Evolutionary conservation across 352 stramenopile species (phyloP).

Genomic region (Phytophthora citricola): DNA sequence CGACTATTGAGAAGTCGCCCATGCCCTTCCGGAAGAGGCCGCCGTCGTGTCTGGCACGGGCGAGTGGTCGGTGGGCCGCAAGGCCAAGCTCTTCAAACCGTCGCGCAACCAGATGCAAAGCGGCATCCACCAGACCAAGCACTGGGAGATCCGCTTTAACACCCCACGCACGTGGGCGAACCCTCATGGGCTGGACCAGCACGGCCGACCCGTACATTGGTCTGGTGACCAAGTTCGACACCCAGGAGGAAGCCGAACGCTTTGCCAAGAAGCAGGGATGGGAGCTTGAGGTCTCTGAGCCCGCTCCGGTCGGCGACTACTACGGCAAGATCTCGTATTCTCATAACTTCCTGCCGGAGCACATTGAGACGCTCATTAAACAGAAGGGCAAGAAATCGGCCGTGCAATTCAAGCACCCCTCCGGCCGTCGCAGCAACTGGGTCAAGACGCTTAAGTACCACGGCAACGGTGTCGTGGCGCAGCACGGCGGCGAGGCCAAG

Average conservation of each 20-base stretch:
- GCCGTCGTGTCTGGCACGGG: constrained; percentile 70
- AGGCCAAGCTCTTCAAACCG: constrained; percentile 78
- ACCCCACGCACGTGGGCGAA: constrained; percentile 89
- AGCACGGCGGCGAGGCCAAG: constrained; percentile 84
- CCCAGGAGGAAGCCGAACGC: constrained; percentile 79
- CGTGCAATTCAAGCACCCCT: constrained; percentile 81
- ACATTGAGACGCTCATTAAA: constrained; percentile 83
- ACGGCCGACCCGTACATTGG: constrained; percentile 89
- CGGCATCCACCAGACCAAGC: constrained; percentile 78
- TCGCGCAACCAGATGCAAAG: constrained; percentile 89
- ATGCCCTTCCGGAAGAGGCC: constrained; percentile 69
- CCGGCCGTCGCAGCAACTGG: constrained; percentile 83
- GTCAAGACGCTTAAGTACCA: constrained; percentile 91
- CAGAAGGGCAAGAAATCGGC: constrained; percentile 80
- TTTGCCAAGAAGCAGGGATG: constrained; percentile 90
- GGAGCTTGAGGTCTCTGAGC: constrained; percentile 85
- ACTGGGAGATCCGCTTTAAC: constrained; percentile 89
- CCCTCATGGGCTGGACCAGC: constrained; percentile 95
- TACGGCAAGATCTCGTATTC: constrained; percentile 86
- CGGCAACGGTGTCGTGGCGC: constrained; percentile 75
- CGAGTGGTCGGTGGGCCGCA: constrained; percentile 69
- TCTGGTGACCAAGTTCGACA: constrained; percentile 91
- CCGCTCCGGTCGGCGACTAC: constrained; percentile 72
- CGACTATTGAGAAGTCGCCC: constrained; percentile 52
- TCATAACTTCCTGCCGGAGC: constrained; percentile 85